Evolutionary conservation across 176 grass and related monocot genomes (phyloP).

Genomic region (Oryza punctata): DNA sequence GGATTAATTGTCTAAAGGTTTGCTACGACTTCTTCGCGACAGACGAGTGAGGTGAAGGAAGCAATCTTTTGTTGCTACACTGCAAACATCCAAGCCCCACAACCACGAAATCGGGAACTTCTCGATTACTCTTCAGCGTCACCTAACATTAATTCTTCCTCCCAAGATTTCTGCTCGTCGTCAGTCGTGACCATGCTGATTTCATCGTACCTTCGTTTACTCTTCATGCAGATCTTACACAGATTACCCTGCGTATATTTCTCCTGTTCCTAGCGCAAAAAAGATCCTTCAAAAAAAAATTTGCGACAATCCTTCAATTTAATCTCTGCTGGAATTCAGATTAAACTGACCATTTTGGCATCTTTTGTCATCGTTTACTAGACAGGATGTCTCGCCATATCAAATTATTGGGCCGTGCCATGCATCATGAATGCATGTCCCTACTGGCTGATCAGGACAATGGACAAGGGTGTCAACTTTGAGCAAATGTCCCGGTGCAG

Average conservation of each 20-base stretch:
- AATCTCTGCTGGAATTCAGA: not conserved
- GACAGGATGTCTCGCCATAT: not conserved
- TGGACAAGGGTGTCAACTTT: not conserved
- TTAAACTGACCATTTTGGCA: slow-evolving; percentile 27
- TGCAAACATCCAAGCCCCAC: not conserved
- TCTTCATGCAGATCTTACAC: not conserved
- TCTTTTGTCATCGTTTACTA: not conserved
- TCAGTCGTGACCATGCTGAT: not conserved
- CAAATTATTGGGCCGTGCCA: not conserved
- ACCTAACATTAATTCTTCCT: not conserved
- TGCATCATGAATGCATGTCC: slow-evolving; percentile 5
- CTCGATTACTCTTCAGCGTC: not conserved
- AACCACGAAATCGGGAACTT: not conserved
- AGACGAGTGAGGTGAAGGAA: not conserved
- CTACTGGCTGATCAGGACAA: slow-evolving; percentile 2
- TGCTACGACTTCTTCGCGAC: too few relatives aligned
- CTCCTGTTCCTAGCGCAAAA: not conserved
- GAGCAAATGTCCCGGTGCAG: not conserved
- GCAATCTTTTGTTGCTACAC: not conserved
- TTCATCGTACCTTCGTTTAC: not conserved
- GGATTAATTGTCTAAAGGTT: too few relatives aligned
- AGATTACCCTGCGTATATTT: not conserved
- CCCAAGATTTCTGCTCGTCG: not conserved
- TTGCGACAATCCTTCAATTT: not conserved
- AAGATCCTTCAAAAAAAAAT: too few relatives aligned